Conservation (phyloP, 495 filamentous ascomycete genomes). For the Talaromyces trachyspermus region DNA sequence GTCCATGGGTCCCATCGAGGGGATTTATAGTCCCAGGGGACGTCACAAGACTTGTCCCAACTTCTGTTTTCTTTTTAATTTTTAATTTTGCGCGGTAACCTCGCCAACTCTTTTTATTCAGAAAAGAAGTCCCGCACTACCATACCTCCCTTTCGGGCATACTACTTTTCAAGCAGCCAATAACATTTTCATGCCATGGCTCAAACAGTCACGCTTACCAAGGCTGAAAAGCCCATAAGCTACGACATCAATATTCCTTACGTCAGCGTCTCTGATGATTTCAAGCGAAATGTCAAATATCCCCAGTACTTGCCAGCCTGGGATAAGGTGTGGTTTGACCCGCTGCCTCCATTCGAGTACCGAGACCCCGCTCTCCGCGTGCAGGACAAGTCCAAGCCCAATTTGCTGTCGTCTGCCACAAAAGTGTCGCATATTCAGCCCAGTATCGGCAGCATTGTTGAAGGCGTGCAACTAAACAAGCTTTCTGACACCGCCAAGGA, state of each 20-base stretch:
- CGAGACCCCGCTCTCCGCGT: slow-evolving; percentile 49
- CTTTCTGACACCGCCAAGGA: slow-evolving; percentile 66
- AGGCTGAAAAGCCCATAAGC: slow-evolving; percentile 37
- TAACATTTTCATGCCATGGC: slow-evolving; percentile 7
- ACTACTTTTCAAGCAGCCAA: background rate
- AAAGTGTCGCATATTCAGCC: slow-evolving; percentile 59
- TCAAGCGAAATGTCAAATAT: slow-evolving; percentile 42
- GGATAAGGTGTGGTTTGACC: slow-evolving; percentile 54
- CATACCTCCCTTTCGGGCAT: background rate
- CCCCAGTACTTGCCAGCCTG: slow-evolving; percentile 56
- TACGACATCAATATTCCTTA: slow-evolving; percentile 55
- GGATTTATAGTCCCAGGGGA: slow-evolving; percentile 9
- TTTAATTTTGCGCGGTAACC: slow-evolving; percentile 8
- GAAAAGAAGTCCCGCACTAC: background rate
- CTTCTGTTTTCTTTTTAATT: background rate
- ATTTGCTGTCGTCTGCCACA: slow-evolving; percentile 42
- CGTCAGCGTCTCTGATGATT: slow-evolving; percentile 33
- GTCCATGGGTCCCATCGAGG: background rate
- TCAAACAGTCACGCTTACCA: slow-evolving; percentile 23
- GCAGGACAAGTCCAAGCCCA: slow-evolving; percentile 49
- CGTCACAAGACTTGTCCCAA: slow-evolving; percentile 7
- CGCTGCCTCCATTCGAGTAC: slow-evolving; percentile 52
- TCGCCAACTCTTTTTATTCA: slow-evolving; percentile 5
- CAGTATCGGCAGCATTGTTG: slow-evolving; percentile 62
- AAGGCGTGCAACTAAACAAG: slow-evolving; percentile 62